A percentile compares a stretch with the other conserved stretches of the same genome.
These are phyloP conservation scores for Vigna trinervia DNA, from an alignment of 306 rosid genomes.

Conservation along the genomic window DNA sequence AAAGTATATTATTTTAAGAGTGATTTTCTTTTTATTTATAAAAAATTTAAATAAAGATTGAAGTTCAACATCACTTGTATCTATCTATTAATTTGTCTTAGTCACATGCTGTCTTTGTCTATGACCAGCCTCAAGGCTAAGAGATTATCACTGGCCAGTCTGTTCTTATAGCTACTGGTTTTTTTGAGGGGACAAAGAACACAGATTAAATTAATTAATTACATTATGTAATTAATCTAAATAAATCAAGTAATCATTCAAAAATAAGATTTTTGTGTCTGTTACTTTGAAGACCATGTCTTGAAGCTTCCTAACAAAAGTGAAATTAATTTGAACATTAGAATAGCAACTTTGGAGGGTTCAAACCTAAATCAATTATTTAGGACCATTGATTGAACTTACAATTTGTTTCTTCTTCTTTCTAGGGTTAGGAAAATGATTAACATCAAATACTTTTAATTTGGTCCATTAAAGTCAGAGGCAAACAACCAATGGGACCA, in stretches of 20 bases:
- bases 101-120: no score
- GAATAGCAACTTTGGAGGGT: not conserved
- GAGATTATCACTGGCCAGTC: not conserved
- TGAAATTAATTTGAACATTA: slow-evolving; percentile 1
- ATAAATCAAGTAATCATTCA: not conserved
- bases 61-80: no score
- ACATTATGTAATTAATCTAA: slow-evolving; percentile 10
- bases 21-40: no score
- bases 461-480: slow-evolving; percentile 4
- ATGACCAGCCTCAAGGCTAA: no score
- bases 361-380: slow-evolving; percentile 37
- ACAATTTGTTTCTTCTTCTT: slow-evolving; percentile 33
- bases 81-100: no score
- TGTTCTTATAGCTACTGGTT: slow-evolving; percentile 28
- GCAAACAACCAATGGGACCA: slow-evolving; percentile 27
- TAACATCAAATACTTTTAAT: not conserved
- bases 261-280: not conserved
- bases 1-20: no score
- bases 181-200: slow-evolving; percentile 20
- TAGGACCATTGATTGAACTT: slow-evolving; percentile 51
- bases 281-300: slow-evolving; percentile 3
- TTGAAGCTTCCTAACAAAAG: slow-evolving; percentile 18
- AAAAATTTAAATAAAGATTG: no score
- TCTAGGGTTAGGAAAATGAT: not conserved
- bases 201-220: slow-evolving; percentile 38